A percentile compares a stretch with the other conserved stretches of the same genome.
These are phyloP conservation scores for Naganishia onofrii DNA, from an alignment of 768 basidiomycete species.

Conservation along the genomic window DNA sequence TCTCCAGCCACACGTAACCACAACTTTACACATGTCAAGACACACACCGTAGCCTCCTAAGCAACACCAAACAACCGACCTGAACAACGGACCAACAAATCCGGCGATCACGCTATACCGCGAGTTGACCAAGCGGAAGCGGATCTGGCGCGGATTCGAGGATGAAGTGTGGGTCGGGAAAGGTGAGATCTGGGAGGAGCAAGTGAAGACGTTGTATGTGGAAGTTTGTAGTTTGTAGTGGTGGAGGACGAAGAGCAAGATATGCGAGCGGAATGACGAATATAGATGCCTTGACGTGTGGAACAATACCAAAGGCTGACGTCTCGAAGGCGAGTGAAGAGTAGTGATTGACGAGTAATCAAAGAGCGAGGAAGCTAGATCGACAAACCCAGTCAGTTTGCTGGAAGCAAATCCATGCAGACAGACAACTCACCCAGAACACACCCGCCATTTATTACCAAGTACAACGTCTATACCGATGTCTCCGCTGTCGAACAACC, in stretches of 20 bases:
- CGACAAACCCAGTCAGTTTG: too few relatives aligned
- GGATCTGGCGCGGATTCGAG: constrained; percentile 21
- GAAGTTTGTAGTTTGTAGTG: not conserved
- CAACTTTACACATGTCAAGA: not conserved
- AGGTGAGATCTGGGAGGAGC: not conserved
- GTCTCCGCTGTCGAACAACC: not conserved
- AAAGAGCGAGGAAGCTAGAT: too few relatives aligned
- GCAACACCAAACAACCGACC: not conserved
- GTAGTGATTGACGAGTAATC: too few relatives aligned
- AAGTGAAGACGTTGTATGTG: not conserved
- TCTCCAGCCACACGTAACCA: not conserved
- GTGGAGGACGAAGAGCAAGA: not conserved
- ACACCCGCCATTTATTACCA: too few relatives aligned
- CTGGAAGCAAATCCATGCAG: too few relatives aligned
- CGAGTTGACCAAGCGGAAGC: constrained; percentile 10
- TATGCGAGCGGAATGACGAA: too few relatives aligned
- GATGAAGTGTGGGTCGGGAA: not conserved
- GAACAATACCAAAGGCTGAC: too few relatives aligned
- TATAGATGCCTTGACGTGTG: too few relatives aligned
- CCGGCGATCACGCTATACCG: constrained; percentile 21
- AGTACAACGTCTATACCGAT: not conserved
- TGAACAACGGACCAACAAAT: not conserved
- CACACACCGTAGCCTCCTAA: too few relatives aligned
- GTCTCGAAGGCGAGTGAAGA: too few relatives aligned
- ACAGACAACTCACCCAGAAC: too few relatives aligned